phyloP scores from a whole-genome alignment of 257 asterid genomes.

The Plantago ovata region DNA sequence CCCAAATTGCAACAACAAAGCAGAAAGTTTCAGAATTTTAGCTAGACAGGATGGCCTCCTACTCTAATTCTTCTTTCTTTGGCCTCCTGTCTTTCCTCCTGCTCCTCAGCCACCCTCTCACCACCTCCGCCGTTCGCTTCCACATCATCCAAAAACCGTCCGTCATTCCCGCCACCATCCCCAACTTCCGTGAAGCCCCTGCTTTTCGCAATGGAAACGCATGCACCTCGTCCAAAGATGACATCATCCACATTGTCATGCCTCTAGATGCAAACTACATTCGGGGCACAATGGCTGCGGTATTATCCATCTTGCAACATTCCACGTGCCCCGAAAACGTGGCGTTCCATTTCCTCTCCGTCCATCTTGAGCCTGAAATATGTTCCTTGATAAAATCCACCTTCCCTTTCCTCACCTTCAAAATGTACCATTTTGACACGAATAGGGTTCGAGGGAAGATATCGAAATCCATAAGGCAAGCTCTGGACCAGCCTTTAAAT shows the following conservation, averaged over 20 bases:
- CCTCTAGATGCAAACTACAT: conserved; percentile 77
- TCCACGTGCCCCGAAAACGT: conserved; percentile 77
- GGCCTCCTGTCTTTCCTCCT: conserved; percentile 88
- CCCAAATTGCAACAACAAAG: background rate
- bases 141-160: conserved; percentile 25
- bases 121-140: conserved; percentile 43
- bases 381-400: conserved; percentile 54
- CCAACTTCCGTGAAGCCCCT: conserved; percentile 69
- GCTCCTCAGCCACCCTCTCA: conserved; percentile 44
- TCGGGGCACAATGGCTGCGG: conserved; percentile 79
- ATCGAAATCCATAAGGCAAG: conserved; percentile 70
- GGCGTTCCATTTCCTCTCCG: conserved; percentile 64
- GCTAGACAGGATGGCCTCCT: conserved; percentile 72
- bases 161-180: conserved; percentile 22
- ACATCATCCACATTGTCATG: conserved; percentile 60
- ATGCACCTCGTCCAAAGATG: conserved; percentile 28
- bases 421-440: conserved; percentile 54
- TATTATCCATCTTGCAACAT: conserved; percentile 66
- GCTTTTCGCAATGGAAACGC: conserved; percentile 63
- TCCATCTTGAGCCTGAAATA: conserved; percentile 47
- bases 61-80: conserved; percentile 32
- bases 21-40: conserved; percentile 13
- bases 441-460: conserved; percentile 56
- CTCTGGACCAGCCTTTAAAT: conserved; percentile 81
- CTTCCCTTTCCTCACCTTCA: conserved; percentile 70